Percentiles rank a stretch among this genome's conserved stretches.
Evolutionary conservation across 805 yeast species (phyloP).

Genomic region (Candida tibetensis): DNA sequence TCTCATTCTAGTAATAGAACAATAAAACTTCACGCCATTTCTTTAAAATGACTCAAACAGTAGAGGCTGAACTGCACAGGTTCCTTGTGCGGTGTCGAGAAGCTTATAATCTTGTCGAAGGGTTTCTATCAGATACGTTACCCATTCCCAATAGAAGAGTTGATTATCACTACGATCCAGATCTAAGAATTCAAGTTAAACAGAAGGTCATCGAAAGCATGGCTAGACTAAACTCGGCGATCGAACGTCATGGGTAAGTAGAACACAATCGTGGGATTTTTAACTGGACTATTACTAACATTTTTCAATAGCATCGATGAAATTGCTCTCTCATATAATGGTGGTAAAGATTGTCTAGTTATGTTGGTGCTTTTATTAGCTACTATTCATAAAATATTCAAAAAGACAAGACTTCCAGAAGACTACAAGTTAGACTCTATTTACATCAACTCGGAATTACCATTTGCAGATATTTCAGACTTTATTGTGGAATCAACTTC

Average conservation of each 20-base stretch:
- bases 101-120: slow-evolving; percentile 30
- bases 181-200: slow-evolving; percentile 24
- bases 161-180: slow-evolving; percentile 20
- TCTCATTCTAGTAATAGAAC: too few species aligned
- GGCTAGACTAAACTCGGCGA: slow-evolving; percentile 25
- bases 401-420: slow-evolving; percentile 18
- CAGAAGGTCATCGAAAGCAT: slow-evolving; percentile 26
- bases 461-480: slow-evolving; percentile 66
- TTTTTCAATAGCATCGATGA: slow-evolving; percentile 41
- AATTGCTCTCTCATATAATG: slow-evolving; percentile 83
- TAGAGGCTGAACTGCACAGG: slow-evolving; percentile 7
- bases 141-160: slow-evolving; percentile 18
- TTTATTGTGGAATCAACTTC: slow-evolving; percentile 59
- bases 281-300: slow-evolving; percentile 15
- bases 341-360: slow-evolving; percentile 95
- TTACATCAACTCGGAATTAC: slow-evolving; percentile 69
- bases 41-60: slow-evolving; percentile 7
- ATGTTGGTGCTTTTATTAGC: slow-evolving; percentile 75
- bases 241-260: slow-evolving; percentile 33
- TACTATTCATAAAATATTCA: slow-evolving; percentile 32
- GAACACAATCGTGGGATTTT: background rate
- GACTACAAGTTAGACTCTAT: slow-evolving; percentile 53
- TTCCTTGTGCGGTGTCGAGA: slow-evolving; percentile 25
- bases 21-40: too few species aligned
- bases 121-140: slow-evolving; percentile 28